A percentile compares a stretch with the other conserved stretches of the same genome.
Evolutionary conservation across 2,329 filamentous ascomycete genomes (phyloP).

Genomic region (Colletotrichum endophyticum): DNA sequence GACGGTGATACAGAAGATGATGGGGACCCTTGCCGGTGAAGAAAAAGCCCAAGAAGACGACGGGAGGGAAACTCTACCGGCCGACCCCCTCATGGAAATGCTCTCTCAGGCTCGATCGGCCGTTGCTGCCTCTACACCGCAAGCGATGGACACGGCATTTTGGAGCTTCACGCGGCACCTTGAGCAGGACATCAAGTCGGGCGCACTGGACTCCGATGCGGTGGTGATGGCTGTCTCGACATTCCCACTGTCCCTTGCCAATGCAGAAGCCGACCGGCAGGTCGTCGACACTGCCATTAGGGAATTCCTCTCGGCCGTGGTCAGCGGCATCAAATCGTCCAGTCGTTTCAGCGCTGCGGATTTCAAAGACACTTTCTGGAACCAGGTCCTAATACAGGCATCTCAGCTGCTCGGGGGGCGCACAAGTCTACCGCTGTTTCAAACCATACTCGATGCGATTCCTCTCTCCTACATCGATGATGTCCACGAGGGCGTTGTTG

Average conservation of each 20-base stretch:
- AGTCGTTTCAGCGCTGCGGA: not conserved
- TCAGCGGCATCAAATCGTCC: constrained; percentile 14
- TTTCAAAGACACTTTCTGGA: not conserved
- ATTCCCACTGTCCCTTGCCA: constrained; percentile 5
- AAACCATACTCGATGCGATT: not conserved
- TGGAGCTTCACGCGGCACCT: not conserved
- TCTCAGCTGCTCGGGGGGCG: not conserved
- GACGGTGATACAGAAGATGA: not conserved
- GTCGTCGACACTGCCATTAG: not conserved
- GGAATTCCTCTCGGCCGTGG: constrained; percentile 17
- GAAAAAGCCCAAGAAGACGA: not conserved
- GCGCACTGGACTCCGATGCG: not conserved
- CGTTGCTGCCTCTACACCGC: not conserved
- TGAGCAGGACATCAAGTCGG: constrained; percentile 8
- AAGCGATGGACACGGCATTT: not conserved
- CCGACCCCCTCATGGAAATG: not conserved
- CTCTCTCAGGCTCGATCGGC: constrained; percentile 10
- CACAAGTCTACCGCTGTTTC: not conserved
- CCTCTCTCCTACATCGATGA: not conserved
- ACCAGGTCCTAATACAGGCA: not conserved
- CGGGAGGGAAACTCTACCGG: not conserved
- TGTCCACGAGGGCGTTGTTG: constrained; percentile 7
- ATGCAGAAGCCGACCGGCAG: not conserved
- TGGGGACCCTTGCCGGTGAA: not conserved
- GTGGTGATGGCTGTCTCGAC: constrained; percentile 2